A percentile compares a stretch with the other conserved stretches of the same genome.
These are phyloP conservation scores for Chlorella vulgaris DNA, from an alignment of 139 green algal genomes.

Conservation along the genomic window DNA sequence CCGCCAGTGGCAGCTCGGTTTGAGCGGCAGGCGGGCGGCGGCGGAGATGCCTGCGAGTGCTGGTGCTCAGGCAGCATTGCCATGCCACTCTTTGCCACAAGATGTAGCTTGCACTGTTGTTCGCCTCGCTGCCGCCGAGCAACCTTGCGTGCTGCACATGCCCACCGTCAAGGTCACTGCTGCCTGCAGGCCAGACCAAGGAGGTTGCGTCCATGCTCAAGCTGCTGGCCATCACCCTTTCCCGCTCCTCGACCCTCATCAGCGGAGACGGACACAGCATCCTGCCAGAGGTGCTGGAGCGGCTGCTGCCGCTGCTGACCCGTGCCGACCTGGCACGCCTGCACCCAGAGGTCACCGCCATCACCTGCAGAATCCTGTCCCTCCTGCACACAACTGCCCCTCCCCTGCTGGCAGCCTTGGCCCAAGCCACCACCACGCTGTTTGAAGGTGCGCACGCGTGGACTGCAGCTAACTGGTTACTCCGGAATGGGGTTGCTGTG, in stretches of 20 bases:
- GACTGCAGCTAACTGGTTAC: no score
- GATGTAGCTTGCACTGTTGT: not conserved
- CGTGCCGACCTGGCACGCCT: not conserved
- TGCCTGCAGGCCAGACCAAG: constrained; percentile 5
- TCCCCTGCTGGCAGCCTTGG: not conserved
- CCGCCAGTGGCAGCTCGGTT: no score
- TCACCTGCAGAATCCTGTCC: constrained; percentile 23
- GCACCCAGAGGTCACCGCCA: not conserved
- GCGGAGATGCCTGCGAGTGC: no score
- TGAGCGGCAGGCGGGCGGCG: no score
- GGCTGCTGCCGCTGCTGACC: constrained; percentile 41
- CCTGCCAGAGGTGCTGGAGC: constrained; percentile 39
- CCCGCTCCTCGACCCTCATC: constrained; percentile 32
- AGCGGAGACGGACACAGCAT: constrained; percentile 13
- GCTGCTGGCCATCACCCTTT: constrained; percentile 33
- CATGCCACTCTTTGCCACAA: no score
- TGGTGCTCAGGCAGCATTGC: no score
- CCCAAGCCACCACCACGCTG: not conserved
- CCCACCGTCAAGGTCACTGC: not conserved
- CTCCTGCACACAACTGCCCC: not conserved
- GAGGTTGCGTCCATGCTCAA: constrained; percentile 44
- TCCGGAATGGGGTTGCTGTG: not conserved
- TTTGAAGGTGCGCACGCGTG: constrained; percentile 9
- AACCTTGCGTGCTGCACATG: not conserved
- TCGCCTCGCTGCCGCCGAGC: not conserved